Base-by-base conservation (phyloP, 2,329 filamentous ascomycete genomes). In the Knufia fluminis region DNA sequence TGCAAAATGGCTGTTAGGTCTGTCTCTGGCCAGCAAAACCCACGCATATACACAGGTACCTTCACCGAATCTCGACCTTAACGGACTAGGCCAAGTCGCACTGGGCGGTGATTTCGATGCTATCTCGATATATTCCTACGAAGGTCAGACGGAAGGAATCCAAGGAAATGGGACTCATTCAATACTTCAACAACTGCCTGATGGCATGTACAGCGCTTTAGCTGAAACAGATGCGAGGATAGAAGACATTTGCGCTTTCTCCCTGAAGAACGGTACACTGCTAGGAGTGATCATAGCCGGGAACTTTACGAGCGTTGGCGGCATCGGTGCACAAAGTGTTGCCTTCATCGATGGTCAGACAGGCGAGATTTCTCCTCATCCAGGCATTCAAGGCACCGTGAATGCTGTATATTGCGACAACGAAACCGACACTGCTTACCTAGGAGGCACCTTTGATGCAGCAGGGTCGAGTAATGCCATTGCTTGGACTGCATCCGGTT, bases 281-380 rank as follows among this genome's bases (percentile, higher is more conserved):
- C 73, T 78, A n/a, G 83, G 85, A 35, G 78, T 97, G 23, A 78
- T 97, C 42, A 77, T 98, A 14, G 92, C 86, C 49, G 92, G 92
- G 42, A 97, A 97, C 70, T 98, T 98, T 64, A 97, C 92, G 26
- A 94, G 87, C 65, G 71, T 98, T 54, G 86, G 83, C 52, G 82
- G 82, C 51, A 76, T 83, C 50, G 71, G 86, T 61, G 87, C 89
- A 1, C 81, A 81, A 47, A 86, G 86, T 39, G 79, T 94, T 50
- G 92, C 90, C 20, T 66, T 94, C 41, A 89, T 90, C 69, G 80
- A 96, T 64, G 80, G 86, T 2, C 78, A 80, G 55, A 83, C 80
- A 3, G 79, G 79, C 39, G 67, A 77, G 32, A 74, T 96, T 44
- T 84, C 79, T 1, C 76, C 88, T n/a, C 68, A 96, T 33, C 68